These are phyloP conservation scores for Cryptococcus sp. DNA, from an alignment of 1,284 basidiomycete species.

Conservation along the genomic window DNA sequence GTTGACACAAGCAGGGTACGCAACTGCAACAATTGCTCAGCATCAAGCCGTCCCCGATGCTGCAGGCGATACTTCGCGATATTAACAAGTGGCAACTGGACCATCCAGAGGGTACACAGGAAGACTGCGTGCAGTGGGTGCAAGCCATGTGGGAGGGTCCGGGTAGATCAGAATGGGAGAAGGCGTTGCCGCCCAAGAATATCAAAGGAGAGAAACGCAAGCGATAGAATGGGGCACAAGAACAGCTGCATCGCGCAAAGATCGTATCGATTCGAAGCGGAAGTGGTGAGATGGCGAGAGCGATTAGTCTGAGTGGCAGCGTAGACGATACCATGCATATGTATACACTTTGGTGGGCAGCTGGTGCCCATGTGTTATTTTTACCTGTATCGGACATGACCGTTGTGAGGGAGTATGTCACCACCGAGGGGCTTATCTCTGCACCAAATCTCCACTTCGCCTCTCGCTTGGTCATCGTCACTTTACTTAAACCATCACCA, in stretches of 20 bases:
- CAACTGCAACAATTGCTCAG: conserved; percentile 64
- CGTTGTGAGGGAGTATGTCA: no score
- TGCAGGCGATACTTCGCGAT: conserved; percentile 63
- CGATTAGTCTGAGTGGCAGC: neutral
- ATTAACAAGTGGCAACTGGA: conserved; percentile 82
- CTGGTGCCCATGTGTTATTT: no score
- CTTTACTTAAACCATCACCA: conserved; percentile 1
- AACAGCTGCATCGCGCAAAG: no score
- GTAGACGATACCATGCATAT: conserved; percentile 10
- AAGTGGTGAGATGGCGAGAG: no score
- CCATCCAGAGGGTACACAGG: conserved; percentile 66
- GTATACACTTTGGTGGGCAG: conserved; percentile 1
- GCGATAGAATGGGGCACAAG: conserved; percentile 9
- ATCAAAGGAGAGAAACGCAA: conserved; percentile 30
- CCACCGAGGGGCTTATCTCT: no score
- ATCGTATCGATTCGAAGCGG: no score
- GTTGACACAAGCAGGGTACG: conserved; percentile 62
- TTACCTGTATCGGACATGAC: no score
- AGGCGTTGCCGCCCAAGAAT: conserved; percentile 6
- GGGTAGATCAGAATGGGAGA: conserved; percentile 29
- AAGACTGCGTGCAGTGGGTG: conserved; percentile 72
- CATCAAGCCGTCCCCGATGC: conserved; percentile 68
- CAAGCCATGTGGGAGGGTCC: conserved; percentile 35
- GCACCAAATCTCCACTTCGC: no score
- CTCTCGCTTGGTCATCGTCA: no score